Evolutionary conservation across 78 protist genomes (phyloP).

Genomic region (Dictyostelium firmibasis): DNA sequence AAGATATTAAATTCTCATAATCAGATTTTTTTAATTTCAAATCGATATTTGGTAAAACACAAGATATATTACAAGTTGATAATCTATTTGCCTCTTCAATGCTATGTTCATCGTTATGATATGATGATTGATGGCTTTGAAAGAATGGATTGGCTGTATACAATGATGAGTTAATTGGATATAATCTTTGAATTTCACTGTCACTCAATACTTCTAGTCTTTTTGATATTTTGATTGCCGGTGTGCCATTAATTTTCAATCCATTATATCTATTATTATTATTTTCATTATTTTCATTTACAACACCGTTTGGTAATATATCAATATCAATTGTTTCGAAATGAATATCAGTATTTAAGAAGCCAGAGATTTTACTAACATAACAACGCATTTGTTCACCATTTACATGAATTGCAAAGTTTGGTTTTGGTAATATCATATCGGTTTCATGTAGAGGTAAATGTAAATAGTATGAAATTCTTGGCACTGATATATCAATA

Average conservation of each 20-base stretch:
- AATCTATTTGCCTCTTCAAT: constrained; percentile 23
- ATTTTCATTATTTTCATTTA: not conserved
- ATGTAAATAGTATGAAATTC: constrained; percentile 3
- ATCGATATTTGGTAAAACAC: constrained; percentile 17
- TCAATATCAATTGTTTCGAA: not conserved
- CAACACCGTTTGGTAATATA: not conserved
- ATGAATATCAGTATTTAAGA: constrained; percentile 17
- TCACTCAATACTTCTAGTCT: not conserved
- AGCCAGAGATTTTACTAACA: not conserved
- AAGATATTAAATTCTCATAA: constrained; percentile 20
- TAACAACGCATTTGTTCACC: constrained; percentile 25
- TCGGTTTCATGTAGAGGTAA: not conserved
- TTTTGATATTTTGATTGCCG: not conserved
- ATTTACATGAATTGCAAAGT: constrained; percentile 3
- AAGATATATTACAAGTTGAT: not conserved
- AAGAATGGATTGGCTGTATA: constrained; percentile 20
- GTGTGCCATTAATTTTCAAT: not conserved
- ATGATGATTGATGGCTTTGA: not conserved
- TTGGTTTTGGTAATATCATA: constrained; percentile 7
- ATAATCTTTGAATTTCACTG: not conserved
- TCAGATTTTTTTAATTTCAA: constrained; percentile 21
- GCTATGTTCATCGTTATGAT: not conserved
- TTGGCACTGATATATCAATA: not conserved
- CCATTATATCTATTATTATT: not conserved
- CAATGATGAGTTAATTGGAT: not conserved